These are phyloP conservation scores for Nemania sp. DNA, from an alignment of 2,329 filamentous ascomycete species.

Conservation along the genomic window DNA sequence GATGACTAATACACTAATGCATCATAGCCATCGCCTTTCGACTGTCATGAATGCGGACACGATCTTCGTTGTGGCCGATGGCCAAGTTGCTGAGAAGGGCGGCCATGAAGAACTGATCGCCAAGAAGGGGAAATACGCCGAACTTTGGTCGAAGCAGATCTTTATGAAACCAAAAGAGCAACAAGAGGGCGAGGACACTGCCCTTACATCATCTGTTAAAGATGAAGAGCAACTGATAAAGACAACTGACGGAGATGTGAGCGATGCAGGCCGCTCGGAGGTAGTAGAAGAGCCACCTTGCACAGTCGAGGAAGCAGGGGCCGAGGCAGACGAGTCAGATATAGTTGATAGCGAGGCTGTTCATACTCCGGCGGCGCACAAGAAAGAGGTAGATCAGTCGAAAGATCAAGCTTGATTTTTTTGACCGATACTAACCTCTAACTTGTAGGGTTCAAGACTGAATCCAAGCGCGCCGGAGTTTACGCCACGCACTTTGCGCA, in stretches of 20 bases:
- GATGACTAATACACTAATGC: conserved; percentile 26
- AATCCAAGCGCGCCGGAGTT: conserved; percentile 61
- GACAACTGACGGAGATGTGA: conserved; percentile 20
- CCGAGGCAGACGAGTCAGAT: conserved; percentile 27
- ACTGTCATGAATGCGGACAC: conserved; percentile 71
- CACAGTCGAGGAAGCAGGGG: conserved; percentile 18
- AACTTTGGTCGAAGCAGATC: conserved; percentile 67
- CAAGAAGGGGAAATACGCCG: conserved; percentile 63
- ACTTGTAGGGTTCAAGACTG: conserved; percentile 53
- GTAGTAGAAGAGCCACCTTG: conserved; percentile 12
- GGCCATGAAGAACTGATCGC: conserved; percentile 61
- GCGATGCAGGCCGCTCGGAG: conserved; percentile 19
- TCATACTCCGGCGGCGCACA: conserved; percentile 43
- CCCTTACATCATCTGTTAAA: conserved; percentile 5
- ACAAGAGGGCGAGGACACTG: conserved; percentile 32
- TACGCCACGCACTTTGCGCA: conserved; percentile 48
- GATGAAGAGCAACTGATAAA: conserved; percentile 26
- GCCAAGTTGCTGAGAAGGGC: conserved; percentile 66
- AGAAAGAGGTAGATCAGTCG: conserved; percentile 55
- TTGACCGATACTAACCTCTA: conserved; percentile 50
- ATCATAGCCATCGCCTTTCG: conserved; percentile 63
- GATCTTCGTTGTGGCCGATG: conserved; percentile 67
- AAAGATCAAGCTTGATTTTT: conserved; percentile 45
- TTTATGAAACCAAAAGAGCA: conserved; percentile 55
- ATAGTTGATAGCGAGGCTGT: conserved; percentile 30